These are phyloP conservation scores for Tanacetum coccineum DNA, from an alignment of 129 eudicot genomes.

Conservation along the genomic window DNA sequence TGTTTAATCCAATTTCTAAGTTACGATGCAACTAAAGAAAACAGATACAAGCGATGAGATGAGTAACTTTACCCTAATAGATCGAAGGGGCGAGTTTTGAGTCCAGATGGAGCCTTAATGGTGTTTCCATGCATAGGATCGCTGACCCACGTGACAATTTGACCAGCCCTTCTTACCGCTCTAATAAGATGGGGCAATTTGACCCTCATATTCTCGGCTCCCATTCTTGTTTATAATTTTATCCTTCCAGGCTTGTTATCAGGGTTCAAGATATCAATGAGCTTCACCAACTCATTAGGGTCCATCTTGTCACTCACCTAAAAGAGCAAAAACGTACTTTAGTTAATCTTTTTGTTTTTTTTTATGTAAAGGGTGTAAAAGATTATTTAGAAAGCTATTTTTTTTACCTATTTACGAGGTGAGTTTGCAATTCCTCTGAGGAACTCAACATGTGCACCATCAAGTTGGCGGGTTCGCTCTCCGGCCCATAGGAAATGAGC, in stretches of 20 bases:
- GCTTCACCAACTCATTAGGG: constrained; percentile 79
- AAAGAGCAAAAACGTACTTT: constrained; percentile 23
- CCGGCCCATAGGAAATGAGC: constrained; percentile 97
- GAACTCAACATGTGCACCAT: constrained; percentile 96
- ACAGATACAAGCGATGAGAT: not conserved
- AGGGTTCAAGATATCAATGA: constrained; percentile 88
- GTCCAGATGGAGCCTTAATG: constrained; percentile 90
- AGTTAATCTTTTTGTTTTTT: not conserved
- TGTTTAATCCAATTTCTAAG: not conserved
- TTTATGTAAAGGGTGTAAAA: constrained; percentile 8
- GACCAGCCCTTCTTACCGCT: constrained; percentile 87
- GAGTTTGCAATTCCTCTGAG: constrained; percentile 91
- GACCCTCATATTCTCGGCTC: constrained; percentile 97
- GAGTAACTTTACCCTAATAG: constrained; percentile 68
- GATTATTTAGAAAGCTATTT: not conserved
- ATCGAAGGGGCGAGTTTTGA: constrained; percentile 94
- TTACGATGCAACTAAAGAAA: not conserved
- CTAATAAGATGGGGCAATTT: constrained; percentile 92
- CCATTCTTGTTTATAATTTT: constrained; percentile 84
- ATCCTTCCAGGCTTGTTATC: constrained; percentile 89
- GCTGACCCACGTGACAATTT: constrained; percentile 90
- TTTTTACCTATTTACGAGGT: constrained; percentile 84
- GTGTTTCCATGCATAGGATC: constrained; percentile 99
- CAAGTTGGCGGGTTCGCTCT: constrained; percentile 88
- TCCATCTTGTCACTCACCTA: constrained; percentile 98